Percentiles rank a stretch among this genome's conserved stretches.
Conservation (phyloP, 208 protist genomes). For the Trypanosoma scelopori region DNA sequence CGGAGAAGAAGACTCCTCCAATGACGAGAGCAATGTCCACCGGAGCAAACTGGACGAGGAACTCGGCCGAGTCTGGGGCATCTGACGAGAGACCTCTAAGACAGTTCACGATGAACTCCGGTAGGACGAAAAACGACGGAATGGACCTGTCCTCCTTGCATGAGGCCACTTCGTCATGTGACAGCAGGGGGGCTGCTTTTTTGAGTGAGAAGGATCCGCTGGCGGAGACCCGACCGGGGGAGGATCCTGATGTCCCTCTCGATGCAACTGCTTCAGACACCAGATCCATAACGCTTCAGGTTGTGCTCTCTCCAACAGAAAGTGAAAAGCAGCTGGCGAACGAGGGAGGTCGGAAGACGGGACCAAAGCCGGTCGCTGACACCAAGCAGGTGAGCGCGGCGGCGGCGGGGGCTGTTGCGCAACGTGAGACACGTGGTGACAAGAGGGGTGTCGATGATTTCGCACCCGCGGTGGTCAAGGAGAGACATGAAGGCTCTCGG, state of each 20-base stretch:
- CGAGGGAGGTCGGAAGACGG: no score
- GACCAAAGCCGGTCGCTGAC: no score
- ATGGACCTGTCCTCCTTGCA: not conserved
- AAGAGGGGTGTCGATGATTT: not conserved
- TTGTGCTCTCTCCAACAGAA: no score
- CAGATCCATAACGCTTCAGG: no score
- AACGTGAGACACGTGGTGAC: not conserved
- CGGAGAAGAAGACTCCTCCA: not conserved
- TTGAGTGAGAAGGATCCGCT: slow-evolving; percentile 12
- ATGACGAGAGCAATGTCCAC: not conserved
- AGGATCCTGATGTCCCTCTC: not conserved
- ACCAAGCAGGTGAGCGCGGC: not conserved
- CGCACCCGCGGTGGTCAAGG: not conserved
- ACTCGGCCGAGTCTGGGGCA: not conserved
- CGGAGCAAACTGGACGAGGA: not conserved
- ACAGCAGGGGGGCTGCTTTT: not conserved
- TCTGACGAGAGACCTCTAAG: not conserved
- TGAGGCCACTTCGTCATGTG: not conserved
- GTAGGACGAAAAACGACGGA: not conserved
- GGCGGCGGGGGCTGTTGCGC: not conserved
- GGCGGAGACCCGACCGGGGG: not conserved
- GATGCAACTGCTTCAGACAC: not conserved
- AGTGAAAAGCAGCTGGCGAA: no score
- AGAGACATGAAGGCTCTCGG: not conserved
- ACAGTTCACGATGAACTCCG: not conserved